Conservation (phyloP, 306 rosid species). For the Quercus mongolica region DNA sequence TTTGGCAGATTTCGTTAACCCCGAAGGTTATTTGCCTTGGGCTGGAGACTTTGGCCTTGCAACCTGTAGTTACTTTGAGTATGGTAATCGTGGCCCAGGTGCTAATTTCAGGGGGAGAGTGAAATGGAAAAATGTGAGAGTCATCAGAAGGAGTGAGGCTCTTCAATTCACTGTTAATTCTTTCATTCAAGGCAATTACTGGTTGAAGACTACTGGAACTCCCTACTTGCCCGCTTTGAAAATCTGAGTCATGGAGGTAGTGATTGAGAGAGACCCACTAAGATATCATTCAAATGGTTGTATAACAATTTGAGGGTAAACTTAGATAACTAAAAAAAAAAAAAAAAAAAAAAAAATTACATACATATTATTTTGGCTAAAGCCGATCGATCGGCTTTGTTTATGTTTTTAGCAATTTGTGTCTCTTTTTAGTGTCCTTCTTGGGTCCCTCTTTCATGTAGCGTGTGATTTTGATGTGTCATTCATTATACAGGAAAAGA, state of each 20-base stretch:
- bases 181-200: conserved; percentile 20
- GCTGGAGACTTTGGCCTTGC: conserved; percentile 13
- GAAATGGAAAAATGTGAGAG: conserved; percentile 51
- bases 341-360: no score
- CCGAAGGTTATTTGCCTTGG: conserved; percentile 44
- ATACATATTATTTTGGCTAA: no score
- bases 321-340: no score
- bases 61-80: conserved; percentile 60
- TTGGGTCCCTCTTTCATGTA: no score
- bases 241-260: neutral
- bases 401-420: no score
- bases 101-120: conserved; percentile 35
- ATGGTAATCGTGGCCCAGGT: conserved; percentile 53
- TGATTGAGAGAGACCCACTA: no score
- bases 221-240: conserved; percentile 13
- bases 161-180: conserved; percentile 25
- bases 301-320: no score
- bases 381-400: no score
- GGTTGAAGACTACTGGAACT: conserved; percentile 40
- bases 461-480: no score
- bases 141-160: conserved; percentile 40
- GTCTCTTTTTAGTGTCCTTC: no score
- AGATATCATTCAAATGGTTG: no score
- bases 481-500: no score
- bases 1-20: conserved; percentile 45